Evolutionary conservation across 1,284 basidiomycete genomes (phyloP), one percentile per base, ranked within the genome.

Genomic region (Cryptococcus deneoformans): DNA sequence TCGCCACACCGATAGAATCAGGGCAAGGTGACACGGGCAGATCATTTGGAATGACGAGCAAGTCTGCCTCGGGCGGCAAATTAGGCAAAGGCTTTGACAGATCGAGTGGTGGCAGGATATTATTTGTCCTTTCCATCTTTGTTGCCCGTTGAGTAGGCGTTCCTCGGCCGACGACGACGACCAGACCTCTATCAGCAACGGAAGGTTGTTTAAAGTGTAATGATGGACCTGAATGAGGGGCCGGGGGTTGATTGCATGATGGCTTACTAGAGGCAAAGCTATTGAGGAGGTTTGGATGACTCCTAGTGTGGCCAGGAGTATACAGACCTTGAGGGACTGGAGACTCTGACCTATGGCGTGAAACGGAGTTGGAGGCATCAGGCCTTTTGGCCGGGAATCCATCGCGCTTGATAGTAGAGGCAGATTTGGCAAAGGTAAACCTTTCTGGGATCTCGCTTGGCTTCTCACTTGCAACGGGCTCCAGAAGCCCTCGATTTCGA

Each of bases 31-130:
- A 34, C 29, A 61, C 56, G 7, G 63, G 58, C 6, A 52, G 45
- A 9, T 57, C 40, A 14, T 59, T 50, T 20, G 61, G 66, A 16
- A 51, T 34, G 40, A 42, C 38, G 11, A 58, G 53, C n/a, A 59
- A 45, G 6, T 14, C 24, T 3, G 57, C 54, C 1, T 63, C 56
- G n/a, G 42, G 11, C 5, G 67, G 69, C 16, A 66, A 47, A 35
- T 56, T 39, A 29, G 68, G 69, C 0, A 71, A 56, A 7, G 69
- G 67, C 55, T 69, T 70, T 5, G 61, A 62, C 24, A 68, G 39
- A 40, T 69, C 60, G 16, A 65, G 16, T 5, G 52, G 57, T 5
- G 49, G 38, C 20, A 49, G 50, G 2, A 62, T 46, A 36, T 39
- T 46, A 24, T 52, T 57, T 1, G 59, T 57, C 5, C 52, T 47